phyloP scores from a whole-genome alignment of 2,329 filamentous ascomycete genomes.

The Ophiognomonia clavigignenti-juglandacearum region DNA sequence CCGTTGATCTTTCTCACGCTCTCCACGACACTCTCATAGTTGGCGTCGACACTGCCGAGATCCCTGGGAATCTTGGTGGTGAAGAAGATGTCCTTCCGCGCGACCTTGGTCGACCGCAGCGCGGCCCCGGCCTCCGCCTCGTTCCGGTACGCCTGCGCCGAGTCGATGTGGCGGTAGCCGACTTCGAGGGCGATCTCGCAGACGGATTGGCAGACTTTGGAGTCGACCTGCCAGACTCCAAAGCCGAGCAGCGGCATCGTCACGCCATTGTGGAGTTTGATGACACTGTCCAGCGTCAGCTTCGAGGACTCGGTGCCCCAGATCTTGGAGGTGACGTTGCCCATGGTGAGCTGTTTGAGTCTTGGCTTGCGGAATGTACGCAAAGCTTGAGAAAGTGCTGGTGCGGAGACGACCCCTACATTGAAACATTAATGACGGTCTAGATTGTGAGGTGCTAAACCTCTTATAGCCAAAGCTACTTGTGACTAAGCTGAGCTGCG shows the following conservation, averaged over 20 bases:
- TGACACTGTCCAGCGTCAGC: slow-evolving; percentile 7
- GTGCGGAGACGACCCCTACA: too few relatives aligned
- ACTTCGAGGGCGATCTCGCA: slow-evolving; percentile 2
- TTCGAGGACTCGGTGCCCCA: background rate
- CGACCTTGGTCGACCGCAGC: background rate
- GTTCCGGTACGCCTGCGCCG: slow-evolving; percentile 7
- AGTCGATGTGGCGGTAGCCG: slow-evolving; percentile 7
- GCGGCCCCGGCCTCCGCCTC: slow-evolving; percentile 9
- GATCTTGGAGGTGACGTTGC: slow-evolving; percentile 1
- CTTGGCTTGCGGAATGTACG: too few relatives aligned
- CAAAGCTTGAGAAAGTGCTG: too few relatives aligned
- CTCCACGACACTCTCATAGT: slow-evolving; percentile 3
- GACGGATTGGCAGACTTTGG: slow-evolving; percentile 2
- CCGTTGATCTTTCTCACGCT: slow-evolving; percentile 10
- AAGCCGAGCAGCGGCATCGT: slow-evolving; percentile 11
- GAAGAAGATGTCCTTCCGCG: slow-evolving; percentile 11
- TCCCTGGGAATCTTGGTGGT: slow-evolving; percentile 10
- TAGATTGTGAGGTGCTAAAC: background rate
- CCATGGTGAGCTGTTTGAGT: too few relatives aligned
- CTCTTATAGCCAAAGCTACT: background rate
- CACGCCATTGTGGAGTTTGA: slow-evolving; percentile 9
- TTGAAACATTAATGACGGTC: background rate
- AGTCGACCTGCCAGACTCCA: slow-evolving; percentile 7
- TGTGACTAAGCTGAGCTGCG: background rate
- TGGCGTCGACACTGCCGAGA: slow-evolving; percentile 1